Evolutionary conservation across 1,284 basidiomycete genomes (phyloP).

Genomic region (Cutaneotrichosporon cutaneum): DNA sequence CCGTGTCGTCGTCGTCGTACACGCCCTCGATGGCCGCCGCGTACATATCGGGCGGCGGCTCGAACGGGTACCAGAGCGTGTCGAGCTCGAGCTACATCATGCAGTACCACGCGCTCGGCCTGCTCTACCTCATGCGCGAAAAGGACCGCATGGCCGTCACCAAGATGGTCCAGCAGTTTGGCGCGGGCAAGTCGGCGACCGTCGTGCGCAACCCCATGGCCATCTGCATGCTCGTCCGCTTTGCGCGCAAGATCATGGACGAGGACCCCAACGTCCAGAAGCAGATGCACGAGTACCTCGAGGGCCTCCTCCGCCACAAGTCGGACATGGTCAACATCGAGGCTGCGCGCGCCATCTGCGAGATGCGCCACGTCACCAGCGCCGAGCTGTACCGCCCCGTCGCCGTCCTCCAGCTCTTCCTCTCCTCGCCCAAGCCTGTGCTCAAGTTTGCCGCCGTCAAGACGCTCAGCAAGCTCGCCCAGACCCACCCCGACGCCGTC

Average conservation of each 20-base stretch:
- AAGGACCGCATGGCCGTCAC: slow-evolving; percentile 98
- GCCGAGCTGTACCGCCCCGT: slow-evolving; percentile 83
- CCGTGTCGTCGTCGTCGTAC: slow-evolving; percentile 61
- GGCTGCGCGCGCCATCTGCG: slow-evolving; percentile 94
- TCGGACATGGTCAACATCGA: slow-evolving; percentile 99
- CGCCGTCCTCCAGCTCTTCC: slow-evolving; percentile 85
- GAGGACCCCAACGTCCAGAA: slow-evolving; percentile 93
- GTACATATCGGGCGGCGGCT: slow-evolving; percentile 52
- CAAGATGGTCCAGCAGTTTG: slow-evolving; percentile 98
- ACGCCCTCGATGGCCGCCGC: slow-evolving; percentile 57
- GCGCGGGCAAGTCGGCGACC: slow-evolving; percentile 71
- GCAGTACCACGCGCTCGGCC: slow-evolving; percentile 94
- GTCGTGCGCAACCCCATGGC: slow-evolving; percentile 94
- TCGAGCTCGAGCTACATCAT: slow-evolving; percentile 86
- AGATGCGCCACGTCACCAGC: slow-evolving; percentile 79
- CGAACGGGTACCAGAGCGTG: slow-evolving; percentile 67
- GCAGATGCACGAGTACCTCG: slow-evolving; percentile 90
- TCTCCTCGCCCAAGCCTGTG: slow-evolving; percentile 87
- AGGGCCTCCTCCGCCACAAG: slow-evolving; percentile 96
- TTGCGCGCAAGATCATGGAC: slow-evolving; percentile 95
- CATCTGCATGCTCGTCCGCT: slow-evolving; percentile 98
- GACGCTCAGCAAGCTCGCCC: slow-evolving; percentile 83
- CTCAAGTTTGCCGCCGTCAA: slow-evolving; percentile 98
- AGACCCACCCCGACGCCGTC: slow-evolving; percentile 79
- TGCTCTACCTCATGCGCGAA: slow-evolving; percentile 92